Conservation (phyloP, 176 grass and related monocot species). For the Alloteropsis semialata region DNA sequence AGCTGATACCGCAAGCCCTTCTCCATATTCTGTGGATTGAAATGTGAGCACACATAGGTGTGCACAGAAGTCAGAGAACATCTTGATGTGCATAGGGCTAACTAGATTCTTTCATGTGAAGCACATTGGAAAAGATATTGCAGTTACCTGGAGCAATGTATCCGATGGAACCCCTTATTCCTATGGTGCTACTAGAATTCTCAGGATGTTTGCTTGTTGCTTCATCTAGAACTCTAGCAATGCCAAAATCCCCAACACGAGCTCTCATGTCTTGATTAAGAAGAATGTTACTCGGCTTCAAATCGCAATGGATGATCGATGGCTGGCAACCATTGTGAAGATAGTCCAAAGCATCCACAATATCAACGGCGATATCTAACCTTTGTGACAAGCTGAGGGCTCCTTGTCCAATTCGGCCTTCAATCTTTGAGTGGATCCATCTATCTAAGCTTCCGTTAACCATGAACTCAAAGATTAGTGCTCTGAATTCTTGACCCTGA, state of each 20-base stretch:
- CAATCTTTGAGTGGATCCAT: slow-evolving; percentile 28
- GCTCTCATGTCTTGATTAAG: slow-evolving; percentile 42
- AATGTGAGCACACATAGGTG: neutral
- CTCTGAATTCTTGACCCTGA: slow-evolving; percentile 32
- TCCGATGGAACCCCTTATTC: slow-evolving; percentile 47
- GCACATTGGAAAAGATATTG: neutral
- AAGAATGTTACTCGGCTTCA: slow-evolving; percentile 65
- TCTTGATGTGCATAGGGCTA: neutral
- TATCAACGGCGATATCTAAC: neutral
- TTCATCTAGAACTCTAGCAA: slow-evolving; percentile 39
- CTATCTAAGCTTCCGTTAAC: slow-evolving; percentile 25
- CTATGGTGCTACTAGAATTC: slow-evolving; percentile 8
- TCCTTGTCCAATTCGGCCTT: neutral
- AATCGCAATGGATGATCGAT: slow-evolving; percentile 49
- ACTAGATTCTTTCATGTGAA: neutral
- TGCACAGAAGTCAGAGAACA: neutral
- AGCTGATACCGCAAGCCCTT: neutral
- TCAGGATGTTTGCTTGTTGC: neutral
- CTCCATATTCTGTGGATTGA: neutral
- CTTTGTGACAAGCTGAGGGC: slow-evolving; percentile 22
- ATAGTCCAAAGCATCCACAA: neutral
- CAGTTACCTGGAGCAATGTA: slow-evolving; percentile 49
- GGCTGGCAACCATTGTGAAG: slow-evolving; percentile 12
- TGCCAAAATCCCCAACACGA: slow-evolving; percentile 48
- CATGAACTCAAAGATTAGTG: slow-evolving; percentile 32